phyloP scores from a whole-genome alignment of 768 basidiomycete genomes.

The Hypholoma sublateritium region DNA sequence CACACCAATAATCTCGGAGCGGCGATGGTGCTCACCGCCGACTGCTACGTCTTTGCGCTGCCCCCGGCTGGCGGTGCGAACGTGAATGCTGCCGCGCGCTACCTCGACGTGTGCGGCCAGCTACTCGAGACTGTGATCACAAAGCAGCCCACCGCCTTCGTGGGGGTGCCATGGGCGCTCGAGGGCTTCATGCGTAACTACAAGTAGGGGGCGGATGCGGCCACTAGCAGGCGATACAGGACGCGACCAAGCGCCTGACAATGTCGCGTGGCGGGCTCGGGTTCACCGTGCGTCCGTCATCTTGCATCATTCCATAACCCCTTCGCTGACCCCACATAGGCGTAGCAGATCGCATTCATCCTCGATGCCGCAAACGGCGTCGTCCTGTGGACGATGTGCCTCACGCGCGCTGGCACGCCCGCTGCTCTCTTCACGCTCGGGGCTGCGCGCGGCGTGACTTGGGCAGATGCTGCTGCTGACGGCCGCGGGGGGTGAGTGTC shows the following conservation, averaged over 20 bases:
- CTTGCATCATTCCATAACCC: no score
- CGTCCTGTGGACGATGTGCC: no score
- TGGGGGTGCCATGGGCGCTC: slow-evolving; percentile 34
- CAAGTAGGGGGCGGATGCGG: slow-evolving; percentile 16
- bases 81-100: slow-evolving; percentile 12
- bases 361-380: no score
- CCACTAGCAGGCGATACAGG: slow-evolving; percentile 18
- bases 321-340: no score
- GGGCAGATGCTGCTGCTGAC: no score
- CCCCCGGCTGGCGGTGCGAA: slow-evolving; percentile 23
- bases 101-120: slow-evolving; percentile 24
- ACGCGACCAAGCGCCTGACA: slow-evolving; percentile 24
- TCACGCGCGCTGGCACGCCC: no score
- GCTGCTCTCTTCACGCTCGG: no score
- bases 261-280: slow-evolving; percentile 24
- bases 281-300: no score
- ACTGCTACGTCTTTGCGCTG: slow-evolving; percentile 32
- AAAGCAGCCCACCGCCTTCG: slow-evolving; percentile 24
- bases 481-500: no score
- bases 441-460: no score
- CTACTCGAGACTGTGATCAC: slow-evolving; percentile 25
- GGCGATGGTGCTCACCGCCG: slow-evolving; percentile 26
- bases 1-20: slow-evolving; percentile 26
- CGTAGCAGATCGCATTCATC: no score
- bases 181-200: slow-evolving; percentile 27